Base-by-base conservation (phyloP, 768 basidiomycete genomes). In the Kwoniella botswanensis region DNA sequence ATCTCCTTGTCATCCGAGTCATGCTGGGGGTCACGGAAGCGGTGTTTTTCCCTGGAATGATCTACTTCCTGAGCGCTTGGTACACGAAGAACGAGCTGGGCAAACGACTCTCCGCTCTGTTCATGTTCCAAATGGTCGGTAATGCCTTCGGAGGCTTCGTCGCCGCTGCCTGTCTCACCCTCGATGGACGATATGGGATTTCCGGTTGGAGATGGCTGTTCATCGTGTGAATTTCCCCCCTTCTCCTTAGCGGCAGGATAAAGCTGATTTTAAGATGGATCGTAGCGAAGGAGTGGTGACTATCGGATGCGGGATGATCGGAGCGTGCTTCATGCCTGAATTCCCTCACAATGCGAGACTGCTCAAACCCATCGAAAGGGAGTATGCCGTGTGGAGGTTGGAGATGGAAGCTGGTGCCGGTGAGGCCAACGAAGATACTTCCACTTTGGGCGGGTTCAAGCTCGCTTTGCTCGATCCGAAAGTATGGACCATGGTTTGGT, bases 131-230 rank as follows among this genome's bases (percentile, higher is more conserved):
- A 35, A 74, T 79, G 55, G 6, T 82, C n/a, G 81, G 81, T 1
- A 79, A 79, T 44, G 81, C 77, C 15, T 79, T 82, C 62, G 81
- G 79, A 13, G 73, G 73, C 41, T 65, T 82, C 4, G 57, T 82
- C 44, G 79, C 79, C 15, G 78, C 80, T 46, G 81, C 67, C 15
- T 69, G 78, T 29, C 46, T 82, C 17, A 57, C 74, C 26, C 70
- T 74, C 2, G 68, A 72, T n/a, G 76, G 75, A 13, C 29, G 35
- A 2, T 75, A 80, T 43, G 81, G 79, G 1, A 67, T 83, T 21
- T 55, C 59, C 13, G 81, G 79, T 1, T 83, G 82, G 82, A 43
- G 79, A 29, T 79, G 77, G 75, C 55, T 75, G 1, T 67, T 67
- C 55, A 41, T 22, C 80, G 79, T 76, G 69, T 79, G 22, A 4